Base-by-base conservation (phyloP, 108 stramenopile species). In the Schizochytrium sp. region DNA sequence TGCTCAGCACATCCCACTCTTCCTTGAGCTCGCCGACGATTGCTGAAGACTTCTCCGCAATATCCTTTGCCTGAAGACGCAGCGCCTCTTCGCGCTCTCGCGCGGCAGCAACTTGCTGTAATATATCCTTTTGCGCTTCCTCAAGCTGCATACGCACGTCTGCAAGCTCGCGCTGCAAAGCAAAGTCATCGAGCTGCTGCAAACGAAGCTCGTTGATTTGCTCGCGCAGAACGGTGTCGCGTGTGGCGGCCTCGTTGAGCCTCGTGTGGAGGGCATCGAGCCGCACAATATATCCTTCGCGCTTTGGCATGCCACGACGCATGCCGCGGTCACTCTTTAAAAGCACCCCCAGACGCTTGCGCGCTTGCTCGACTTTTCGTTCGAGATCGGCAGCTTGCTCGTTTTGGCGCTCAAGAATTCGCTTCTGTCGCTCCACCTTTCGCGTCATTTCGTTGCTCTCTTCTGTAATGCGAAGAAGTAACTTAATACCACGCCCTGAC, bases 391-490 rank as follows among this genome's bases (percentile, higher is more conserved):
- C 28, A 18, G 48, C 28, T 34, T 83, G 76, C 10, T 53, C 51
- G 18, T 28, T 23, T 53, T 83, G 76, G 43, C 51, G 6, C 28
- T 83, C 76, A 0, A 34, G 6, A 43, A 83, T 21, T 12, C 76
- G 76, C 51, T 83, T 83, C 51, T 83, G 76, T 25, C 76, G 45
- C 76, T 83, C 76, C 12, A 83, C n/a, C 48, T 83, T 83, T 6
- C 76, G 45, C 25, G 51, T 53, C 5, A 83, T 43, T 18, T 83
- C 76, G 76, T 83, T 83, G 76, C 76, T 83, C 28, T 83, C 76
- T 53, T 83, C 76, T 47, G 76, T 83, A 4, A 83, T 53, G 6
- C 51, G 45, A 12, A 53, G 48, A 12, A 83, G 23, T 43, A 83
- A 18, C 45, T 47, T 83, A 47, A 83, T 83, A 53, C 76, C 76